Conservation (phyloP, 805 yeast genomes). For the Hemisphaericaspora nanyangensis region DNA sequence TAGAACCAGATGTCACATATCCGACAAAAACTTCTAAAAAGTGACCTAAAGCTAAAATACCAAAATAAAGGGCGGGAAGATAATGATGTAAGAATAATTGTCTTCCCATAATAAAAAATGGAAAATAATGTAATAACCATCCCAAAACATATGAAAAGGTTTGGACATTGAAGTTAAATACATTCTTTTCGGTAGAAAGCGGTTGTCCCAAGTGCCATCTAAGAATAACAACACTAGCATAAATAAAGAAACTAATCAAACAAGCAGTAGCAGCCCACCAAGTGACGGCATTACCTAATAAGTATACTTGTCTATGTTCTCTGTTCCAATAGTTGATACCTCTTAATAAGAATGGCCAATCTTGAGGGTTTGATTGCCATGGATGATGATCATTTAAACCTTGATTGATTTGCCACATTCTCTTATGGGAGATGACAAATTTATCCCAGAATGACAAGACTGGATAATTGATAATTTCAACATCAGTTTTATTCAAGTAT, state of each 20-base stretch:
- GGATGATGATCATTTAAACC: constrained; percentile 66
- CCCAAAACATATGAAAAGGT: constrained; percentile 61
- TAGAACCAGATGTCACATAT: constrained; percentile 35
- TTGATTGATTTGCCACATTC: constrained; percentile 75
- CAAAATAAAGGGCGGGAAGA: constrained; percentile 88
- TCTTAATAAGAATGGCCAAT: constrained; percentile 73
- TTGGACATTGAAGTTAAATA: constrained; percentile 63
- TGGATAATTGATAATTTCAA: constrained; percentile 43
- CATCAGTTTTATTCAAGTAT: constrained; percentile 27
- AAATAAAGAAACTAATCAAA: constrained; percentile 48
- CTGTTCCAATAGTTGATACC: constrained; percentile 81
- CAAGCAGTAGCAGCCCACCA: constrained; percentile 71
- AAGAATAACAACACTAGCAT: constrained; percentile 43
- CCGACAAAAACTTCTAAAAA: constrained; percentile 48
- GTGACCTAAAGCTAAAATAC: constrained; percentile 72
- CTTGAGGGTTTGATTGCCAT: constrained; percentile 66
- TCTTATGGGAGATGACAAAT: constrained; percentile 59
- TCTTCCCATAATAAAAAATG: constrained; percentile 85
- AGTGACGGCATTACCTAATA: constrained; percentile 72
- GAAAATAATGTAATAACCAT: constrained; percentile 67
- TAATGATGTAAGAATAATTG: constrained; percentile 93
- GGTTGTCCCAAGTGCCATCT: constrained; percentile 58
- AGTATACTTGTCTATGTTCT: constrained; percentile 58
- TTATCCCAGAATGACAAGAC: constrained; percentile 54
- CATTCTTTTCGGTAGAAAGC: constrained; percentile 47